phyloP scores from a whole-genome alignment of 768 basidiomycete genomes.

The Suillus cothurnatus region DNA sequence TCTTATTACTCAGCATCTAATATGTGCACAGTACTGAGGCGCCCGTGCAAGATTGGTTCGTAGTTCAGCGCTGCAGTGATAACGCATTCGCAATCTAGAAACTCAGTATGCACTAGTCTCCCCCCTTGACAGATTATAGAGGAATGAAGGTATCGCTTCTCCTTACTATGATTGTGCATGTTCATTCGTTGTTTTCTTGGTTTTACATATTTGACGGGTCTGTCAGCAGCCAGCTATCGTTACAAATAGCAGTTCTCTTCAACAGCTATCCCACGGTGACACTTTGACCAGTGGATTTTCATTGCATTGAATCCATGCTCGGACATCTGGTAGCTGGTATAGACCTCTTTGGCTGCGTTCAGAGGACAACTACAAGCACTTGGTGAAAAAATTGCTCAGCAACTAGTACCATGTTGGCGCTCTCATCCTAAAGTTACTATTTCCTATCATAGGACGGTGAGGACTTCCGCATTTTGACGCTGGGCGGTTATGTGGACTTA shows the following conservation, averaged over 20 bases:
- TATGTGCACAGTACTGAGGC: constrained; percentile 23
- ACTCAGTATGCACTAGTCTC: not conserved
- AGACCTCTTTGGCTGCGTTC: not conserved
- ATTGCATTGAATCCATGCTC: not conserved
- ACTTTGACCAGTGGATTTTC: not conserved
- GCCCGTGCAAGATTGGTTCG: not conserved
- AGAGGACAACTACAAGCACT: not conserved
- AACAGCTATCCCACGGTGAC: not conserved
- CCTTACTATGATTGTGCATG: not conserved
- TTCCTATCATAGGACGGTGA: not conserved
- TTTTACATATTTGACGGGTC: not conserved
- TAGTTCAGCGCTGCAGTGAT: not conserved
- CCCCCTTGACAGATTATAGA: not conserved
- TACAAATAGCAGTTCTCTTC: not conserved
- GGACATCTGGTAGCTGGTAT: not conserved
- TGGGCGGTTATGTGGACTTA: not conserved
- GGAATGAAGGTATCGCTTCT: not conserved
- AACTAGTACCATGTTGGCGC: not conserved
- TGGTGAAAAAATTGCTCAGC: not conserved
- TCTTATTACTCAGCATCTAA: constrained; percentile 65
- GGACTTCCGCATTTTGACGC: not conserved
- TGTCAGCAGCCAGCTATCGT: not conserved
- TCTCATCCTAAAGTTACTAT: not conserved
- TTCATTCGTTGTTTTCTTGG: not conserved
- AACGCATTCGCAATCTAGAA: not conserved